phyloP scores from a whole-genome alignment of 805 yeast genomes.

The Wickerhamomyces rabaulensis region DNA sequence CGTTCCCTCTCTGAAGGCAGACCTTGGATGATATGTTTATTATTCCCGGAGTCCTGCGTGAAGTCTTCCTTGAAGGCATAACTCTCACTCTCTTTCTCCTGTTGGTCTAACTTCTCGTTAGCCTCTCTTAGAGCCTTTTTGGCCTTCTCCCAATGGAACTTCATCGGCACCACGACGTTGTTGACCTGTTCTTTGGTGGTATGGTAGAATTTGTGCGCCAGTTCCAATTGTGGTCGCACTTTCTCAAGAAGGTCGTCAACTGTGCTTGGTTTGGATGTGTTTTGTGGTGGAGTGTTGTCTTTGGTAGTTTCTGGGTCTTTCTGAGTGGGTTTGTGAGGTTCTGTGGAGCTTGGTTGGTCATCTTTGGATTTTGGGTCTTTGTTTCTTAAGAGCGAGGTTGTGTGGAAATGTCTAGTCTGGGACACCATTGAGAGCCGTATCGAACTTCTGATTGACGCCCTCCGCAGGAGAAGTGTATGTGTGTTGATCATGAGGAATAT shows the following conservation, averaged over 20 bases:
- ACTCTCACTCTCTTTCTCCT: slow-evolving; percentile 31
- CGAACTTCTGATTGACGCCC: background rate
- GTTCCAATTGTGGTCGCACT: slow-evolving; percentile 18
- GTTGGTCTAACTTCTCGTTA: slow-evolving; percentile 30
- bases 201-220: slow-evolving; percentile 13
- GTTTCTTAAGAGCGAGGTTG: background rate
- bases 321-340: background rate
- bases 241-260: slow-evolving; percentile 10
- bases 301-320: background rate
- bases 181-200: slow-evolving; percentile 12
- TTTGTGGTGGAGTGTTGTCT: background rate
- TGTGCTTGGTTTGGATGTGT: slow-evolving; percentile 1
- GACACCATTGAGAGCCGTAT: background rate
- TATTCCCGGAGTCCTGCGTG: slow-evolving; percentile 3
- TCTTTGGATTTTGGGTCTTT: background rate
- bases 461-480: background rate
- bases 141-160: slow-evolving; percentile 24
- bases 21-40: slow-evolving; percentile 23
- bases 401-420: background rate
- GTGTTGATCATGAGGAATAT: background rate
- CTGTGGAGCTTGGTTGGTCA: background rate
- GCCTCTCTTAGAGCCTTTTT: slow-evolving; percentile 31
- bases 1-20: slow-evolving; percentile 43
- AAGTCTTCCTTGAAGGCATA: slow-evolving; percentile 32
- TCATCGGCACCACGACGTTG: slow-evolving; percentile 10